Conservation (phyloP, 2,329 filamentous ascomycete species). For the Ophiostoma quercus region DNA sequence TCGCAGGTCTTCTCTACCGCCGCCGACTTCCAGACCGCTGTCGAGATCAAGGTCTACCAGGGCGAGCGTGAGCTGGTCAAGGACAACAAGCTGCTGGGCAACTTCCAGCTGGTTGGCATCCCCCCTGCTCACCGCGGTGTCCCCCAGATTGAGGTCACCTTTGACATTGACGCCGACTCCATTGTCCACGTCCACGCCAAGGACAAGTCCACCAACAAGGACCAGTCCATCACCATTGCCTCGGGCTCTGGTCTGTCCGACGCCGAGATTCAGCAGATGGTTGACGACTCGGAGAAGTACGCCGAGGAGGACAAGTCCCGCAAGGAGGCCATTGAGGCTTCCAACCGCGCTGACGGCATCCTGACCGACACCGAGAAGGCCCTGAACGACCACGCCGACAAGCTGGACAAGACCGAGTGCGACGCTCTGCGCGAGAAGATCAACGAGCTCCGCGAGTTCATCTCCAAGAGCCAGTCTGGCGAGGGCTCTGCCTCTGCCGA, state of each 20-base stretch:
- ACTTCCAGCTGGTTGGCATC: conserved; percentile 98
- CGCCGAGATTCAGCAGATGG: conserved; percentile 92
- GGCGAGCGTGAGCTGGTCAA: conserved; percentile 97
- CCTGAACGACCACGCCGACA: conserved; percentile 92
- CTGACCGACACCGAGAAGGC: conserved; percentile 98
- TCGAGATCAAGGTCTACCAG: conserved; percentile 98
- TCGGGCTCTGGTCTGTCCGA: conserved; percentile 96
- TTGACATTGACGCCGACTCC: conserved; percentile 97
- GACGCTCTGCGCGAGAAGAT: conserved; percentile 95
- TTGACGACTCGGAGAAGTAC: conserved; percentile 95
- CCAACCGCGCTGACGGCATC: conserved; percentile 95
- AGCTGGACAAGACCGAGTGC: conserved; percentile 92
- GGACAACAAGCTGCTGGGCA: conserved; percentile 98
- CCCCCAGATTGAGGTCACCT: conserved; percentile 97
- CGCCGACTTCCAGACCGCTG: conserved; percentile 98
- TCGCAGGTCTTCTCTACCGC: conserved; percentile 99
- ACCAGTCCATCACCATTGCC: conserved; percentile 99
- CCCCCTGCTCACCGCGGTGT: conserved; percentile 96
- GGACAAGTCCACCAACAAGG: conserved; percentile 97
- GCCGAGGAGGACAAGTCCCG: conserved; percentile 93
- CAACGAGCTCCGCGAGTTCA: conserved; percentile 73
- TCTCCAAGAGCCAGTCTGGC: conserved; percentile 90
- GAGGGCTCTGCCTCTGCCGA: conserved; percentile 80
- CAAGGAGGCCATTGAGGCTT: conserved; percentile 89
- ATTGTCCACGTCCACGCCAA: conserved; percentile 98